Conservation (phyloP, 352 stramenopile genomes). For the Thraustochytrium striatum region DNA sequence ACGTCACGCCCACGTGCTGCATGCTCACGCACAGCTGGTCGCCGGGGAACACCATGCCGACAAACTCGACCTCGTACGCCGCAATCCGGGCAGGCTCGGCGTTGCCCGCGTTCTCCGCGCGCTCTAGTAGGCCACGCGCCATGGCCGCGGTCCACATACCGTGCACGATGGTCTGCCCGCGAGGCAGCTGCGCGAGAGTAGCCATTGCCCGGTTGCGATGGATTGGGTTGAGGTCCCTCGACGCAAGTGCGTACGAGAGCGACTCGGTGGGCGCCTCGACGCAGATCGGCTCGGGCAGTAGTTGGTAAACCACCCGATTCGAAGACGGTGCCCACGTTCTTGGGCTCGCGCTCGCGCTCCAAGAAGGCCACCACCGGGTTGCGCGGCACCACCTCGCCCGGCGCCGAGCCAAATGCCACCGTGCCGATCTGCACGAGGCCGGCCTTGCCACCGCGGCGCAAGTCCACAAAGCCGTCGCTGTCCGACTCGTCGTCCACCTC, state of each 20-base stretch:
- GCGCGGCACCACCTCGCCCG: constrained; percentile 11
- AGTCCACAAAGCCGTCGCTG: constrained; percentile 39
- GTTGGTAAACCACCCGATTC: constrained; percentile 39
- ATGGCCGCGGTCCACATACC: constrained; percentile 79
- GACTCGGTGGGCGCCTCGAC: constrained; percentile 66
- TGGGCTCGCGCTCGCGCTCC: constrained; percentile 53
- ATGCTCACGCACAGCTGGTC: constrained; percentile 72
- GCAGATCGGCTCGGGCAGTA: constrained; percentile 62
- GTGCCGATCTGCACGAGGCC: not conserved
- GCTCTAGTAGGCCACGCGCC: constrained; percentile 59
- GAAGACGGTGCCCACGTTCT: not conserved
- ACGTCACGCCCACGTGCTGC: constrained; percentile 64
- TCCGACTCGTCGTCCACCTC: not conserved
- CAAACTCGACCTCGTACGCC: constrained; percentile 70
- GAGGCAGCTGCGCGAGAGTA: constrained; percentile 66
- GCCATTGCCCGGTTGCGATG: constrained; percentile 71
- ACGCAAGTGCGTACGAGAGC: constrained; percentile 69
- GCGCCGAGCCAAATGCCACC: not conserved
- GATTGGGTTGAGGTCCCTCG: constrained; percentile 76
- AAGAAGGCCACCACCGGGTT: constrained; percentile 60
- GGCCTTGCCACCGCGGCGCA: not conserved
- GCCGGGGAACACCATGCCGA: constrained; percentile 76
- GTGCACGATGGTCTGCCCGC: constrained; percentile 71
- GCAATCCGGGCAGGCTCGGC: constrained; percentile 52
- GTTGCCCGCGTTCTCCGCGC: not conserved